phyloP scores from a whole-genome alignment of 495 filamentous ascomycete genomes.

The Astrocystis sublimbata region DNA sequence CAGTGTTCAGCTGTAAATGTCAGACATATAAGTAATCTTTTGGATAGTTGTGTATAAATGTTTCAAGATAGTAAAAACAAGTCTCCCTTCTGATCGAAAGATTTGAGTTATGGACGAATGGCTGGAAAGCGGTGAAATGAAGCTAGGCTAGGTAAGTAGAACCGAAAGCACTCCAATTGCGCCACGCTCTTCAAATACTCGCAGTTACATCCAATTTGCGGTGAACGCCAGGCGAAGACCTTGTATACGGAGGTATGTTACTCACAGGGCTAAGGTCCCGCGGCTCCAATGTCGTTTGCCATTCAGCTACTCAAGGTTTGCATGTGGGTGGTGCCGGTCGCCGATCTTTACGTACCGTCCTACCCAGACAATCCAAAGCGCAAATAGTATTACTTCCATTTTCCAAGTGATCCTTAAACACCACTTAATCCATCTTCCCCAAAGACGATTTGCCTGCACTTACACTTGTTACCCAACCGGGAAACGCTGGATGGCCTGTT shows the following conservation, averaged over 20 bases:
- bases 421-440: not conserved
- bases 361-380: too few species aligned
- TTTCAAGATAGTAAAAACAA: not conserved
- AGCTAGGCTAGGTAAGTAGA: not conserved
- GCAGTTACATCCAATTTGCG: not conserved
- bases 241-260: slow-evolving; percentile 2
- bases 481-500: not conserved
- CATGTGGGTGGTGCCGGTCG: slow-evolving; percentile 3
- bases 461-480: not conserved
- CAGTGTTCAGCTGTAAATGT: too few species aligned
- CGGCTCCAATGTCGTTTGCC: slow-evolving; percentile 1
- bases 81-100: not conserved
- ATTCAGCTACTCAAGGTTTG: too few species aligned
- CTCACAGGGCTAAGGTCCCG: not conserved
- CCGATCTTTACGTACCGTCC: not conserved
- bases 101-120: not conserved
- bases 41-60: not conserved
- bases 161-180: not conserved
- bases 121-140: not conserved
- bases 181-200: not conserved
- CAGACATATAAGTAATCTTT: too few species aligned
- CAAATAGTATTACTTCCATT: not conserved
- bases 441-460: not conserved
- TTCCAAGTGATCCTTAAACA: not conserved
- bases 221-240: not conserved